Evolutionary conservation across 257 asterid species (phyloP).

Genomic region (Eustoma russellianum): DNA sequence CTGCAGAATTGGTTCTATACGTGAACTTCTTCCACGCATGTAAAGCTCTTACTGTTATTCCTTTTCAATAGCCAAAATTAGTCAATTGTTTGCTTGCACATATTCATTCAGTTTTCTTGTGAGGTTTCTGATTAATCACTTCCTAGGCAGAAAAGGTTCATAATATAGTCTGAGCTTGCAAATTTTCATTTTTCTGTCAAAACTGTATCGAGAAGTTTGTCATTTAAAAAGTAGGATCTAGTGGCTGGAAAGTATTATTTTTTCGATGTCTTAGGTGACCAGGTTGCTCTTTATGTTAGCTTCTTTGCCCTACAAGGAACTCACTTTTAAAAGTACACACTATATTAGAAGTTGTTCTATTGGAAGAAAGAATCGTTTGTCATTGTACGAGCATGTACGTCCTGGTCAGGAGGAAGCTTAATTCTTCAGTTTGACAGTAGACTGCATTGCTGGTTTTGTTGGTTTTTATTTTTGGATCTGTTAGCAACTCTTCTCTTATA

Average conservation of each 20-base stretch:
- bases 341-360: neutral
- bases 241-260: no score
- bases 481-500: neutral
- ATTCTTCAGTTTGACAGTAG: neutral
- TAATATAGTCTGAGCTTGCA: no score
- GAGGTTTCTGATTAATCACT: no score
- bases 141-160: no score
- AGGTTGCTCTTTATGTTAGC: neutral
- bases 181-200: no score
- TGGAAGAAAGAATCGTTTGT: neutral
- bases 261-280: no score
- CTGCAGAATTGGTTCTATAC: slow-evolving; percentile 65
- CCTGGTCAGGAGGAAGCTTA: neutral
- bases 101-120: no score
- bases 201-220: no score
- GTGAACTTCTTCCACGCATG: slow-evolving; percentile 89
- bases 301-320: neutral
- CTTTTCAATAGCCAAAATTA: slow-evolving; percentile 7
- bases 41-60: slow-evolving; percentile 30
- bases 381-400: no score
- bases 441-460: neutral
- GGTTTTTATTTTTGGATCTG: neutral
- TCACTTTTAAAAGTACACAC: neutral
- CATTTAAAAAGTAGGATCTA: no score
- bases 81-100: neutral